A percentile compares a stretch with the other conserved stretches of the same genome.
Conservation (phyloP, 345 rosid species). For the Sapria himalayana region DNA sequence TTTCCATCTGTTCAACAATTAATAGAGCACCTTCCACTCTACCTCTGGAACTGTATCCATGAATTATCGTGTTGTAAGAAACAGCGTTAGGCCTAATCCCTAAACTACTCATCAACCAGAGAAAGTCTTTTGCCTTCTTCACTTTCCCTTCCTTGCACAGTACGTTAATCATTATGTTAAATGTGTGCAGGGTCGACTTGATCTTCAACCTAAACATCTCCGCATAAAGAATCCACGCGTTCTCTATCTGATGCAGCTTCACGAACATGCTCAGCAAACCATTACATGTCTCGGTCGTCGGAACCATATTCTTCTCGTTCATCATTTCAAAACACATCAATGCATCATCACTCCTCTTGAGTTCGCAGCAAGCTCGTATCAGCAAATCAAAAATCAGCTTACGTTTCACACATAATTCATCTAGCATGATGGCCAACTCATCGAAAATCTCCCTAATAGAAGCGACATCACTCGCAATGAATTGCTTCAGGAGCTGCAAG, state of each 20-base stretch:
- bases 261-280: constrained; percentile 35
- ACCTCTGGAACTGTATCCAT: constrained; percentile 49
- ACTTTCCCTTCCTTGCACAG: constrained; percentile 73
- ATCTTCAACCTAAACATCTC: constrained; percentile 81
- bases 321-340: constrained; percentile 40
- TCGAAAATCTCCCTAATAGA: constrained; percentile 23
- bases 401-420: constrained; percentile 25
- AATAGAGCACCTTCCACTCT: constrained; percentile 48
- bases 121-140: constrained; percentile 50
- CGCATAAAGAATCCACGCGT: constrained; percentile 75
- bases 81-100: constrained; percentile 53
- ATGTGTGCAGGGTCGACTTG: constrained; percentile 43
- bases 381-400: constrained; percentile 34
- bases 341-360: constrained; percentile 42
- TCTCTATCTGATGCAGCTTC: constrained; percentile 32
- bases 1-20: constrained; percentile 39
- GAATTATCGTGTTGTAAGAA: constrained; percentile 60
- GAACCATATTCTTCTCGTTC: constrained; percentile 44
- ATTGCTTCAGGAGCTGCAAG: constrained; percentile 27
- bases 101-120: constrained; percentile 36
- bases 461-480: constrained; percentile 8
- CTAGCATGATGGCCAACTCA: constrained; percentile 24
- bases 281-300: constrained; percentile 58
- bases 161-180: constrained; percentile 73
- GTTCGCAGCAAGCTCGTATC: constrained; percentile 41